Conservation (phyloP, 331 rosid genomes). For the Arachis monticola region DNA sequence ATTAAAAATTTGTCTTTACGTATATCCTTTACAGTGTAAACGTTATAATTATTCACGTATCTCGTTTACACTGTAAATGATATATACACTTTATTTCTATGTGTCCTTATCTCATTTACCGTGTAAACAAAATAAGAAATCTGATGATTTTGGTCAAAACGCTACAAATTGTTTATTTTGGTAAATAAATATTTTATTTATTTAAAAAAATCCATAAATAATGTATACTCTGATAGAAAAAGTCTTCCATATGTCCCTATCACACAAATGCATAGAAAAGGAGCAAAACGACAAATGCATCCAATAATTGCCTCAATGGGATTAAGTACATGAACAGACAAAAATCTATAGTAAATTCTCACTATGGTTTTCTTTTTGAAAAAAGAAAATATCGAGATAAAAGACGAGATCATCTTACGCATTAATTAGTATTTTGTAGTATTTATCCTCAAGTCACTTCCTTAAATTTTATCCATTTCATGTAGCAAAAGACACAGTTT, state of each 20-base stretch:
- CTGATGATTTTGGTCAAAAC: too few species aligned
- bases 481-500: slow-evolving; percentile 1
- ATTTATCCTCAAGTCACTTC: background rate
- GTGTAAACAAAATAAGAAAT: too few species aligned
- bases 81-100: too few species aligned
- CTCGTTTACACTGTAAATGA: too few species aligned
- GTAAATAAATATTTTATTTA: too few species aligned
- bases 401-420: background rate
- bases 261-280: background rate
- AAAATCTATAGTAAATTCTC: background rate
- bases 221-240: background rate
- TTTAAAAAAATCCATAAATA: too few species aligned
- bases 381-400: background rate
- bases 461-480: background rate
- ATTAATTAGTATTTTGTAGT: background rate
- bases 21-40: too few species aligned
- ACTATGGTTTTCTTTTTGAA: background rate
- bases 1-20: too few species aligned
- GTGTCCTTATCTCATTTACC: too few species aligned
- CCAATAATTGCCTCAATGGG: slow-evolving; percentile 4
- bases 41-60: too few species aligned
- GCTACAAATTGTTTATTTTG: too few species aligned
- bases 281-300: slow-evolving; percentile 22
- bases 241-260: background rate
- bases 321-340: background rate